Evolutionary conservation across 495 filamentous ascomycete species (phyloP), one percentile per base, ranked within the genome.

Genomic region (Corynascus novoguineensis): DNA sequence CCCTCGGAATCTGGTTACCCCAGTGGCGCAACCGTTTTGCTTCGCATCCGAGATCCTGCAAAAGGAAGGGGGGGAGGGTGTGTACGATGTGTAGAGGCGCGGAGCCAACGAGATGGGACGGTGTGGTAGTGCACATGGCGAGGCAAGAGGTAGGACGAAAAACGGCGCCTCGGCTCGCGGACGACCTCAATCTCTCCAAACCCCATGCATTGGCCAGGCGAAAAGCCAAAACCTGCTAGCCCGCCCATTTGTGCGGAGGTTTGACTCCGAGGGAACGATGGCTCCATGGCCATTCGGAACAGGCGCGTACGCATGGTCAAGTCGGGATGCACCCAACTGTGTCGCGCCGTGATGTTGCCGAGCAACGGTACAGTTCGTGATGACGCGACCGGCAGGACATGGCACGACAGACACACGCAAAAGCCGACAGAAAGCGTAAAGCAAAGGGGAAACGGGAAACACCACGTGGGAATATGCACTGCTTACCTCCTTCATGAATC

Each of bases 401-500:
- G 27, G 25, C 29, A 55, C 42, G 35, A 55, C 46, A 50, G 8
- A 37, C 38, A 57, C 48, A 29, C 8, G 21, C 24, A 25, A 67
- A 55, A 71, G 73, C 70, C 73, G 73, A 73, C 59, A 71, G 62
- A 75, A 75, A 69, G 61, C 68, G 63, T 41, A 11, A n/a, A 40
- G 6, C 22, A 2, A 42, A 41, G 3, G 50, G 21, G 37, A 62
- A 19, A 58, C 17, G 48, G 34, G 40, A 52, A 59, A 1, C 29
- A 58, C 21, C 37, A 45, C 10, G 31, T 46, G 54, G 37, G n/a
- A 27, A 57, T 21, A 50, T 60, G 59, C 50, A 44, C 27, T 56
- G 74, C 86, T 78, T 78, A 89, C 89, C 92, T 75, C 90, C 95
- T 89, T 99, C 93, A 62, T 95, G 80, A 42, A 99, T 84, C 65